Base-by-base conservation (phyloP, 1,284 basidiomycete species). In the Cronartium quercuum region DNA sequence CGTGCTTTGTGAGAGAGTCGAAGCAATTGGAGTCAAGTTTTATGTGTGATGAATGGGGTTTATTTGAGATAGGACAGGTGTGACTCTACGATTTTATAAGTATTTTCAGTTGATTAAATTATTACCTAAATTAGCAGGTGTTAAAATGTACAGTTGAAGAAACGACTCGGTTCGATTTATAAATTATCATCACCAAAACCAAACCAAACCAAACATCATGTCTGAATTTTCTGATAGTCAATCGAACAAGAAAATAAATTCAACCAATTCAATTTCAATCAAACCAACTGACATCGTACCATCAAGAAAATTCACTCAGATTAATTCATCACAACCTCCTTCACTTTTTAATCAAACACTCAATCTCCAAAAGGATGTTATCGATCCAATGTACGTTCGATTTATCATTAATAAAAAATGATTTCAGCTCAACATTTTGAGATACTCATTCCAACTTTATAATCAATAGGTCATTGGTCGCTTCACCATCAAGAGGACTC, bases 401-500 rank as follows among this genome's bases (percentile, higher is more conserved):
- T 12, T 3, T 47, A 24, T 66, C 40, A 29, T 21, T 15, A 63
- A 63, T 6, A 24, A 10, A 63, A 7, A 34, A 34, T 21, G 15
- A 10, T 44, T 18, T 44, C 34, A 2, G 7, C n/a, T n/a, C 21
- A 38, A 6, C 62, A 40, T 64, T 15, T 64, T 64, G 13, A 41
- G 6, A 40, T 5, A 38, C 18, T 3, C 10, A 34, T 13, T 21
- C 24, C 35, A 61, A 3, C 3, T 21, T 61, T 61, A 21, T 61
- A 21, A 24, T 61, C 24, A 61, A 24, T 51, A 66, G 65, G 65
- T 74, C 70, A 4, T 47, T 74, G 24, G 64, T 66, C 40, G 51
- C 70, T n/a, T 66, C 70, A 61, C 63, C 55, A 21, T 74, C 64
- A 18, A 66, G 70, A 57, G 70, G 70, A 42, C 42, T 74, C 21